Conservation (phyloP, 495 filamentous ascomycete species). For the Achaetomiella virescens region DNA sequence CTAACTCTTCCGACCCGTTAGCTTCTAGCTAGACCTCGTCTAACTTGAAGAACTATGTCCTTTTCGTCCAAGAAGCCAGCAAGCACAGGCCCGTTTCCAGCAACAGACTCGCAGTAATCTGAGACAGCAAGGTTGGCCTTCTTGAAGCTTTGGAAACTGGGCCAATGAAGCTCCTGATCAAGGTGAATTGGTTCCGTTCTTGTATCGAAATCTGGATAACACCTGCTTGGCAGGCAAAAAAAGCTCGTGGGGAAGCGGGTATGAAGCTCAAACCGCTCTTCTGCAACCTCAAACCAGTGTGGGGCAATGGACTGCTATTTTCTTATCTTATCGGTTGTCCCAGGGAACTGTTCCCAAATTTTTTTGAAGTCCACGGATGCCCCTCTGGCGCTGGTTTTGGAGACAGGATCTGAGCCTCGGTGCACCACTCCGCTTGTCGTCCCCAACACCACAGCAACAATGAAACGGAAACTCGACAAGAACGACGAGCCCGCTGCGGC, state of each 20-base stretch:
- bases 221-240: not conserved
- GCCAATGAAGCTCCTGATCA: no score
- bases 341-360: not conserved
- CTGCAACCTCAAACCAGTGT: not conserved
- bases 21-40: no score
- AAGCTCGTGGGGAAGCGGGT: constrained; percentile 12
- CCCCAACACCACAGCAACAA: constrained; percentile 36
- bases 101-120: no score
- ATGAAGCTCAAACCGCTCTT: not conserved
- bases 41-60: no score
- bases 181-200: no score
- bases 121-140: no score
- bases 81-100: no score
- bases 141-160: no score
- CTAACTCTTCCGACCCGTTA: no score
- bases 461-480: constrained; percentile 53
- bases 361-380: not conserved
- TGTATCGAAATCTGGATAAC: not conserved
- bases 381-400: not conserved
- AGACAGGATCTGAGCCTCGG: not conserved
- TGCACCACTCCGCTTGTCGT: not conserved
- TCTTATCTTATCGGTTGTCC: constrained; percentile 4
- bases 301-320: not conserved
- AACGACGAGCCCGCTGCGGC: constrained; percentile 39
- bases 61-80: no score